Evolutionary conservation across 108 stramenopile genomes (phyloP), one percentile per base, ranked within the genome.

Genomic region (Tribonema minus): DNA sequence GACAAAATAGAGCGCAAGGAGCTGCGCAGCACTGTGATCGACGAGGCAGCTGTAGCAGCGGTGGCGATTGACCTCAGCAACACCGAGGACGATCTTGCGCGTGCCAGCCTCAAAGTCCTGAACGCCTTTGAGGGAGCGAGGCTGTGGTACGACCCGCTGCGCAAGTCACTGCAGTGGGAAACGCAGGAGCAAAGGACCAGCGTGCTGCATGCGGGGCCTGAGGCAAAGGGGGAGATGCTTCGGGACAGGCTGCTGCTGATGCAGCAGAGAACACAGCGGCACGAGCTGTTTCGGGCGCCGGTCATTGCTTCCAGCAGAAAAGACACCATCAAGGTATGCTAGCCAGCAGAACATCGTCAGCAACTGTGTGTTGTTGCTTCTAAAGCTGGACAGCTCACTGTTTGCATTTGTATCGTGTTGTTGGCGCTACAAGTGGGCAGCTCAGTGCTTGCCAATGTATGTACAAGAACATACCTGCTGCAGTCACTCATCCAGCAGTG

Each of bases 11-110:
- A 80, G 63, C 61, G 70, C 25, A 71, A 71, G 40, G 79, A 80
- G 70, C 79, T 80, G 23, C 20, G 61, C 62, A 80, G 61, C 69
- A 80, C 58, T 37, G 70, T 80, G 9, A 71, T 80, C n/a, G 79
- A 80, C 33, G 70, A 70, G n/a, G 79, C 69, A 35, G 69, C 79
- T 15, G 34, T 80, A 3, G 31, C 79, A 7, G 61, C 70, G 7
- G 79, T 80, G 12, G 79, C 68, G 33, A 67, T 68, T 25, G 79
- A 80, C 39, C 79, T 80, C 63, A 70, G 68, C n/a, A 80, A 71
- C 61, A 64, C 46, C 3, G 79, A 70, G 33, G 70, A 80, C 28
- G 79, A 80, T 37, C 68, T 80, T 28, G 40, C 61, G 20, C 68
- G 70, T 61, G 70, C 30, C 60, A 71, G 70, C 40, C 70, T 69